Evolutionary conservation across 2,329 filamentous ascomycete genomes (phyloP).

Genomic region (Coniochaeta prunicola): DNA sequence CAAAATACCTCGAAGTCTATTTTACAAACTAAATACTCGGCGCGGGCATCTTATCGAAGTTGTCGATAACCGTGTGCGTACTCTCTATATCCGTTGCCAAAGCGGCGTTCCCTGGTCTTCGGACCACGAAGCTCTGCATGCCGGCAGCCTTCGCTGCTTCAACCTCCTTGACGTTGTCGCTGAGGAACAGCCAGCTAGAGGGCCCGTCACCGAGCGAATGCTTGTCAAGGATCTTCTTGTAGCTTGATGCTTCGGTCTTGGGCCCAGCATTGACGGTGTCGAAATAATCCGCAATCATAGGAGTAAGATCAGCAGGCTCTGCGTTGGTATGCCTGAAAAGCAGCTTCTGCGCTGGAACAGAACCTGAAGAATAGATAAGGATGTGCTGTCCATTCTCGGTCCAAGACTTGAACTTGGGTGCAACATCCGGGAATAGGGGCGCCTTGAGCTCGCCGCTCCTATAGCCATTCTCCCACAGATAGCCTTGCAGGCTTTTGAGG

Average conservation of each 20-base stretch:
- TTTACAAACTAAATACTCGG: too few species aligned
- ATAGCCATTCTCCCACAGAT: constrained; percentile 73
- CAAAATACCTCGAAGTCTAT: too few species aligned
- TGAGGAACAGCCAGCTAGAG: constrained; percentile 65
- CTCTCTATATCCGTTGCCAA: constrained; percentile 36
- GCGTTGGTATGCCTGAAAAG: constrained; percentile 63
- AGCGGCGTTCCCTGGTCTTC: constrained; percentile 63
- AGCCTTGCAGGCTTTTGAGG: constrained; percentile 72
- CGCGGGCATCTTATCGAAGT: constrained; percentile 23
- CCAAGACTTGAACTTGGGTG: constrained; percentile 55
- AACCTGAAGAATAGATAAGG: constrained; percentile 77
- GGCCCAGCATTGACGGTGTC: constrained; percentile 75
- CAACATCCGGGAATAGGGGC: constrained; percentile 68
- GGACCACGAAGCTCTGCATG: constrained; percentile 55
- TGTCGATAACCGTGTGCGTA: constrained; percentile 19
- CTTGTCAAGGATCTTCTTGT: constrained; percentile 52
- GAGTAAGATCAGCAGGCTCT: constrained; percentile 50
- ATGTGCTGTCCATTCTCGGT: constrained; percentile 44
- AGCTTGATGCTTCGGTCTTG: constrained; percentile 63
- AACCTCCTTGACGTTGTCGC: constrained; percentile 69
- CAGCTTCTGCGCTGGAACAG: constrained; percentile 72
- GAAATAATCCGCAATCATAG: constrained; percentile 59
- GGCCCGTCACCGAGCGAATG: constrained; percentile 35
- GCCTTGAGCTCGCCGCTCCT: constrained; percentile 60
- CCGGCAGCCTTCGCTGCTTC: constrained; percentile 53